Evolutionary conservation across 441 rosid genomes (phyloP).

Genomic region (Hypseocharis bilobata): DNA sequence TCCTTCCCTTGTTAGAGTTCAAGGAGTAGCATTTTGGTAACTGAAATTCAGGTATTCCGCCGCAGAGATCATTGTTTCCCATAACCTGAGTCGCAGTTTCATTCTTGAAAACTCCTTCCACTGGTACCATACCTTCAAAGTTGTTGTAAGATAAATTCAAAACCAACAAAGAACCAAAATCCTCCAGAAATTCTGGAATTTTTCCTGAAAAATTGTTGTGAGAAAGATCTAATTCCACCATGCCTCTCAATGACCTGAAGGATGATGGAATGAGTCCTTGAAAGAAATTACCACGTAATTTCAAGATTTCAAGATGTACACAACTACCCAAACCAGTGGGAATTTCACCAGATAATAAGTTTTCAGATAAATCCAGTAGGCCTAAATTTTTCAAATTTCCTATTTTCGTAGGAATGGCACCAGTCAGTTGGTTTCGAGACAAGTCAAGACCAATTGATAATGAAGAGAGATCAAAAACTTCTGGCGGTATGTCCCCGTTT

Average conservation of each 20-base stretch:
- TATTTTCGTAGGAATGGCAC: conserved; percentile 17
- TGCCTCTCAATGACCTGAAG: conserved; percentile 17
- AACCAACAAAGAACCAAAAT: not conserved
- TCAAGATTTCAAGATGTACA: conserved; percentile 7
- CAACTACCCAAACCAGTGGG: conserved; percentile 20
- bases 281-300: conserved; percentile 24
- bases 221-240: conserved; percentile 20
- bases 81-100: conserved; percentile 6
- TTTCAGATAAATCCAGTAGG: not conserved
- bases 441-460: not conserved
- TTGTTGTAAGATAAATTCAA: conserved; percentile 25
- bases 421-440: conserved; percentile 4
- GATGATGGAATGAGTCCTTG: conserved; percentile 20
- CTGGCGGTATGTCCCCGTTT: conserved; percentile 15
- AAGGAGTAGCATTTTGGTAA: conserved; percentile 17
- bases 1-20: not conserved
- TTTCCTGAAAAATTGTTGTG: conserved; percentile 18
- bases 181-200: conserved; percentile 19
- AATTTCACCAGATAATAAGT: conserved; percentile 22
- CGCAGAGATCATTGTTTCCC: conserved; percentile 25
- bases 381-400: conserved; percentile 8
- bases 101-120: conserved; percentile 25
- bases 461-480: not conserved
- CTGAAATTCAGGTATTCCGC: conserved; percentile 21
- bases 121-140: conserved; percentile 22